Percentiles rank a stretch among this genome's conserved stretches.
These are phyloP conservation scores for Leccinum boreale DNA, from an alignment of 768 basidiomycete species.

Conservation along the genomic window DNA sequence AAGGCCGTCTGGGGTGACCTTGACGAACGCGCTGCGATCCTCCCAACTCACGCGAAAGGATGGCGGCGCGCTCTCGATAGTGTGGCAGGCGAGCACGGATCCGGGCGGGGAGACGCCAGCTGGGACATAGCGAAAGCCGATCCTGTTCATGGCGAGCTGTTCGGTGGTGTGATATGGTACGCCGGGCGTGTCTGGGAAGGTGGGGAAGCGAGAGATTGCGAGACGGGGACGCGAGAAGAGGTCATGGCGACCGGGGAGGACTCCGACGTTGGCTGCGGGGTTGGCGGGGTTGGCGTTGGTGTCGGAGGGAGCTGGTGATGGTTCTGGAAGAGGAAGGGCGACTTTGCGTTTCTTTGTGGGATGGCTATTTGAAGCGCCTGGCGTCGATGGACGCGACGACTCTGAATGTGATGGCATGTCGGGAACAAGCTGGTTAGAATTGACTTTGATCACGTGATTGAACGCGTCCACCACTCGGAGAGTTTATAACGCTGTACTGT, in stretches of 20 bases:
- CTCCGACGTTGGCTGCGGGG: constrained; percentile 37
- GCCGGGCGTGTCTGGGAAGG: constrained; percentile 59
- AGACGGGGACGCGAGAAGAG: constrained; percentile 68
- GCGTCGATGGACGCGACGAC: constrained; percentile 35
- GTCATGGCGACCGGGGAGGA: constrained; percentile 65
- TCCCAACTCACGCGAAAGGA: constrained; percentile 83
- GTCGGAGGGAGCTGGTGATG: constrained; percentile 63
- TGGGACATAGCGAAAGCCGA: constrained; percentile 77
- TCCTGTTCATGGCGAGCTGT: constrained; percentile 65
- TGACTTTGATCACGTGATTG: constrained; percentile 20
- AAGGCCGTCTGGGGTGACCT: constrained; percentile 75
- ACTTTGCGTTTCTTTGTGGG: constrained; percentile 52
- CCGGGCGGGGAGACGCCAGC: constrained; percentile 68
- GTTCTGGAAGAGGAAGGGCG: constrained; percentile 32
- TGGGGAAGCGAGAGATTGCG: constrained; percentile 70
- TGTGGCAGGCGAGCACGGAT: constrained; percentile 61
- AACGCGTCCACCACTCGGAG: background rate
- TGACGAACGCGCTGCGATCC: constrained; percentile 79
- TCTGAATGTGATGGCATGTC: constrained; percentile 22
- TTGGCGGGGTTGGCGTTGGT: constrained; percentile 27
- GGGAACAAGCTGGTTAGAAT: background rate
- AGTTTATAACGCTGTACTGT: too few relatives aligned
- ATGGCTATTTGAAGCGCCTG: constrained; percentile 17
- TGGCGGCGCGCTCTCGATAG: constrained; percentile 76
- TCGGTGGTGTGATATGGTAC: constrained; percentile 62